Base-by-base conservation (phyloP, 257 asterid genomes). In the Phtheirospermum japonicum region DNA sequence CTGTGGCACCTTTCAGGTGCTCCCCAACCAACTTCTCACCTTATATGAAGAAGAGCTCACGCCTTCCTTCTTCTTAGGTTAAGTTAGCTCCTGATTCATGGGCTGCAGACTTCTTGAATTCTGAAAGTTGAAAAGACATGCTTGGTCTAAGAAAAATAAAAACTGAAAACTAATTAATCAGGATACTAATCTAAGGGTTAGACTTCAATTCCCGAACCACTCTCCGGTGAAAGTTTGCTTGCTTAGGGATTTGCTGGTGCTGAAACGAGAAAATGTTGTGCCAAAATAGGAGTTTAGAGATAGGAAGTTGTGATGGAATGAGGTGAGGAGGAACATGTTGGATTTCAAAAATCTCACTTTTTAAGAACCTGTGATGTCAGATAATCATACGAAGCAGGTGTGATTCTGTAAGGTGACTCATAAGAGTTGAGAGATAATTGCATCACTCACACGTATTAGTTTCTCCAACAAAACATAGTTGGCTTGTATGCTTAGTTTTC, bases 41-140 rank as follows among this genome's bases (percentile, higher is more conserved):
- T 34, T 11, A 26, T 12, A 3, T 26, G 26, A 37, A 30, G 46
- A 32, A 53, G 31, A 40, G 32, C 46, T 30, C 56, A 48, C 9
- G 4, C 55, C 32, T 66, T 28, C 59, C 32, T 64, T 58, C 11
- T 42, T 11, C 46, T 30, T 65, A 40, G 72, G 9, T 72, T 46
- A 68, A 61, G 39, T 63, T 61, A 43, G 31, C 39, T 46, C 37
- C 65, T 48, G 51, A 62, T 66, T 65, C 17, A 55, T 30, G 30
- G 23, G 10, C 28, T 42, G 64, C 23, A 14, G 30, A 54, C 32
- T 26, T 66, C 56, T 55, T 67, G 36, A n/a, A 30, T 18, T 66
- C 39, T 66, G 48, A 31, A 51, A 19, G 40, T 20, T 5, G 30
- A 19, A 40, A 59, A 8, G 13, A 39, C 11, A 13, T 58, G 13